These are phyloP conservation scores for Ascochyta rabiei DNA, from an alignment of 2,329 filamentous ascomycete genomes.

Conservation along the genomic window DNA sequence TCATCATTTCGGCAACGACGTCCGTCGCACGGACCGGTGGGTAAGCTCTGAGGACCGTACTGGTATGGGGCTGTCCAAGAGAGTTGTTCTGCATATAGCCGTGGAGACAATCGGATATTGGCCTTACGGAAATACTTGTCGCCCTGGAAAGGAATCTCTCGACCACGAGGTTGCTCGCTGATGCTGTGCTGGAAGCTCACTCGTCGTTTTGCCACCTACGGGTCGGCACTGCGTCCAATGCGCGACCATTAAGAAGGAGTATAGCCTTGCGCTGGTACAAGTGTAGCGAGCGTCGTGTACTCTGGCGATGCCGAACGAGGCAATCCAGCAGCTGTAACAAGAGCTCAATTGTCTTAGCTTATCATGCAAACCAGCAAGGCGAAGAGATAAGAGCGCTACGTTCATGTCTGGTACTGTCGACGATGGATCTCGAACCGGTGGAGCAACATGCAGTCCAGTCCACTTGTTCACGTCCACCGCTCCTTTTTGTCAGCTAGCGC, in stretches of 20 bases:
- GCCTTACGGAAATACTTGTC: constrained; percentile 2
- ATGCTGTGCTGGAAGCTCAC: background rate
- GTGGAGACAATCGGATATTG: constrained; percentile 13
- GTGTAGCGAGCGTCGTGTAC: constrained; percentile 1
- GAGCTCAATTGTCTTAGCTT: background rate
- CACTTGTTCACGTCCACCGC: constrained; percentile 6
- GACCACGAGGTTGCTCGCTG: background rate
- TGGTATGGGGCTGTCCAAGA: constrained; percentile 4
- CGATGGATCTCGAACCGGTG: constrained; percentile 2
- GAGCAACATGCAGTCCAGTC: background rate
- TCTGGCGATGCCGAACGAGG: background rate
- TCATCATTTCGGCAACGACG: constrained; percentile 18
- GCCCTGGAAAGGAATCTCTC: constrained; percentile 5
- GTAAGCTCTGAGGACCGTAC: constrained; percentile 2
- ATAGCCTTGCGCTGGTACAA: constrained; percentile 4
- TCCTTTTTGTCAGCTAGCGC: constrained; percentile 2
- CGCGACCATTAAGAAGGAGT: background rate
- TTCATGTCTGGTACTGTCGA: background rate
- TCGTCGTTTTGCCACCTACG: background rate
- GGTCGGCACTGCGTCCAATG: background rate
- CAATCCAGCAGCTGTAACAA: background rate
- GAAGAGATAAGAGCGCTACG: background rate
- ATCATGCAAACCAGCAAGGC: too few relatives aligned
- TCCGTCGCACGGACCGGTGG: constrained; percentile 15
- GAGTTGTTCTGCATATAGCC: constrained; percentile 13